Conservation (phyloP, 176 grass and related monocot genomes). For the Cenchrus purpureus region DNA sequence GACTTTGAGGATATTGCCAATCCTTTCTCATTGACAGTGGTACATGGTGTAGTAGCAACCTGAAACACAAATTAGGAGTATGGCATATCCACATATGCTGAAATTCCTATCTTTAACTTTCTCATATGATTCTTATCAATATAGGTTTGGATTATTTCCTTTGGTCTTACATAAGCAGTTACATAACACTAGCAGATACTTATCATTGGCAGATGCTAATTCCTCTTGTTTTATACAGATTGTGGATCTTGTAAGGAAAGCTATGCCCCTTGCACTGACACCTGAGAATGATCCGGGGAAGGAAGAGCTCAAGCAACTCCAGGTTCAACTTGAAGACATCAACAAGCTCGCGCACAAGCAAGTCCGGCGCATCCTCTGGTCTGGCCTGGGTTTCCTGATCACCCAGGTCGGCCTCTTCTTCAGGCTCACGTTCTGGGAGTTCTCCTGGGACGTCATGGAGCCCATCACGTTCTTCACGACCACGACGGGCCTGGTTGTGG, state of each 20-base stretch:
- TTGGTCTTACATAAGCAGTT: neutral
- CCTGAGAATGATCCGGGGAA: slow-evolving; percentile 75
- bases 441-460: slow-evolving; percentile 99
- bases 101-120: neutral
- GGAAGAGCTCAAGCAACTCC: slow-evolving; percentile 81
- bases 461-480: slow-evolving; percentile 94
- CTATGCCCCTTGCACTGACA: slow-evolving; percentile 73
- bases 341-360: slow-evolving; percentile 89
- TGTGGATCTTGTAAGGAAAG: slow-evolving; percentile 83
- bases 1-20: neutral
- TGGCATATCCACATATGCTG: neutral
- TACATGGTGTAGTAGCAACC: neutral
- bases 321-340: slow-evolving; percentile 74
- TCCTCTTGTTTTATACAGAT: slow-evolving; percentile 51
- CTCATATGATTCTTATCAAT: neutral
- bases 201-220: slow-evolving; percentile 7
- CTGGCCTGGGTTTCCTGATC: slow-evolving; percentile 76
- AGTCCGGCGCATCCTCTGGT: slow-evolving; percentile 86
- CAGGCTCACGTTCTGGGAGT: slow-evolving; percentile 98
- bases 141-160: neutral
- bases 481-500: slow-evolving; percentile 69
- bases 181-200: slow-evolving; percentile 11
- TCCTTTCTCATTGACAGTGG: neutral
- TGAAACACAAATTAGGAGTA: neutral
- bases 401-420: slow-evolving; percentile 87